Percentiles rank a stretch among this genome's conserved stretches.
Evolutionary conservation across 1,139 yeast genomes (phyloP).

Genomic region (Blastobotrys ciferrii): DNA sequence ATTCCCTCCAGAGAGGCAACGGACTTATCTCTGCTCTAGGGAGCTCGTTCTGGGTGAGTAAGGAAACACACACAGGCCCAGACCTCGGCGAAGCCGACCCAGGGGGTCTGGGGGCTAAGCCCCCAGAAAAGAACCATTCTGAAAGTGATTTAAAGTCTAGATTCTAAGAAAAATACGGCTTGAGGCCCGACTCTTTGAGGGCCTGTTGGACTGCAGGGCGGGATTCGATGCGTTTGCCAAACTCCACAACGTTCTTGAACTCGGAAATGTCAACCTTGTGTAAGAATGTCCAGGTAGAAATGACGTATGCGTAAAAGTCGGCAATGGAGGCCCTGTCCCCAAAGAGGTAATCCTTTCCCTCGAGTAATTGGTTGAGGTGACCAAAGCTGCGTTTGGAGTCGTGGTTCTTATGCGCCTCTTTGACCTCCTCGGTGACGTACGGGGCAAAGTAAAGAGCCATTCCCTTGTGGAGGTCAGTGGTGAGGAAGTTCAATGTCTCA

Average conservation of each 20-base stretch:
- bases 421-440: background rate
- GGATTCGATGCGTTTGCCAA: background rate
- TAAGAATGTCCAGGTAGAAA: conserved; percentile 1
- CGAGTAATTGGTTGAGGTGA: background rate
- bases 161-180: background rate
- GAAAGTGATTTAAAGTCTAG: too few relatives aligned
- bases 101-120: too few relatives aligned
- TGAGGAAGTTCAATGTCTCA: background rate
- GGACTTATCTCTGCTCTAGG: too few relatives aligned
- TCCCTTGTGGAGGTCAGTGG: conserved; percentile 1
- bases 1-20: too few relatives aligned
- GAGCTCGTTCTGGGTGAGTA: too few relatives aligned
- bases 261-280: background rate
- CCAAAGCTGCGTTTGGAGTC: background rate
- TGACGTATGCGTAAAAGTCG: conserved; percentile 6
- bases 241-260: background rate
- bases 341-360: background rate
- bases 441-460: background rate
- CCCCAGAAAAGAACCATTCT: too few relatives aligned
- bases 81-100: too few relatives aligned
- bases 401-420: background rate
- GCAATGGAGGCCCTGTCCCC: conserved; percentile 8
- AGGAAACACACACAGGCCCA: too few relatives aligned
- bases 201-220: background rate
- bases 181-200: background rate